Base-by-base conservation (phyloP, 75 land plant genomes). In the Sequoia sempervirens region DNA sequence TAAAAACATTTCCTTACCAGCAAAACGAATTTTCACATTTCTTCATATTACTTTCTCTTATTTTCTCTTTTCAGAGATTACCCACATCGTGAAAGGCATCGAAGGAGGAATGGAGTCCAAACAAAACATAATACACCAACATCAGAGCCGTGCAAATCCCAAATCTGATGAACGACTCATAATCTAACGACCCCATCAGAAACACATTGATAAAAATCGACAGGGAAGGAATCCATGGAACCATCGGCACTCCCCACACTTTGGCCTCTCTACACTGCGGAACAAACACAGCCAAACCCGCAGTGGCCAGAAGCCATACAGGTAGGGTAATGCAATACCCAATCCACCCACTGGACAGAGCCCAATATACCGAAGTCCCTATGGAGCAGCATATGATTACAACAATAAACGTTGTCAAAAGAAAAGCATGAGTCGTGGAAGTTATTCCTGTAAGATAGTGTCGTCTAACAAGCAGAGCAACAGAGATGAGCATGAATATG, bases 401-500 rank as follows among this genome's bases (percentile, higher is more conserved):
- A 15, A 82, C 20, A 20, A 95, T 34, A 74, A 85, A 92, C 1
- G 40, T 40, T 5, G 88, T 8, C 53, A 94, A 85, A 68, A 85
- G 86, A 26, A 73, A 1, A 36, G 79, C 72, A 69, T 88, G 74
- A 5, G 7, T 9, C 2, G 28, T 30, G 12, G 84, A 18, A 2
- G 95, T 93, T 43, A 37, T 80, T 36, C 80, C 88, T 6, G 64
- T 76, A 13, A 87, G 90, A 82, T 91, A 92, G 87, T 95, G 93
- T 13, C 95, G 85, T 40, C 98, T 84, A 8, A 94, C 92, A 20
- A 96, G 89, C 69, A 96, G 83, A 37, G 94, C 96, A 20, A 93
- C 86, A 36, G 96, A 94, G 50, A 96, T 83, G 23, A 96, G 90
- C 90, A 87, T 89, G 90, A 96, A 96, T 78, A 96, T 94, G 88